A percentile compares a stretch with the other conserved stretches of the same genome.
phyloP scores from a whole-genome alignment of 371 early-diverging fungal genomes.

The Fennellomyces sp. region DNA sequence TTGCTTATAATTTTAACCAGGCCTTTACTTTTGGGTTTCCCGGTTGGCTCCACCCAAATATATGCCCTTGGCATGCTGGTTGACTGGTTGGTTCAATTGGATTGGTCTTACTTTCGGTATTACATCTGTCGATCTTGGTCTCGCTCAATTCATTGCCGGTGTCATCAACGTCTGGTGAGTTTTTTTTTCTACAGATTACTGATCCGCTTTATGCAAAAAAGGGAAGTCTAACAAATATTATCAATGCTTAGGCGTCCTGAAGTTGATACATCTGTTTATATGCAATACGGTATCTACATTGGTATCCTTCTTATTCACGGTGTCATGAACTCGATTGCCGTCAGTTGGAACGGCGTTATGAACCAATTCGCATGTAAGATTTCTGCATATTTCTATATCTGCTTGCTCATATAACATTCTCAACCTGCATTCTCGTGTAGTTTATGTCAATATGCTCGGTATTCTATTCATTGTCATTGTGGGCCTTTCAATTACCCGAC shows the following conservation, averaged over 20 bases:
- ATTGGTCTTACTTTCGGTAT: slow-evolving; percentile 54
- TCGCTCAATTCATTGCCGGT: slow-evolving; percentile 58
- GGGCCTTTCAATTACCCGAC: slow-evolving; percentile 49
- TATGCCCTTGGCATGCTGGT: slow-evolving; percentile 66
- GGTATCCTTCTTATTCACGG: slow-evolving; percentile 51
- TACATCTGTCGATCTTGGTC: slow-evolving; percentile 55
- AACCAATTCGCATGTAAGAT: slow-evolving; percentile 55
- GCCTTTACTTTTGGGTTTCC: slow-evolving; percentile 70
- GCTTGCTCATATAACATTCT: background rate
- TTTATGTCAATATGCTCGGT: slow-evolving; percentile 52
- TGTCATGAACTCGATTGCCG: slow-evolving; percentile 56
- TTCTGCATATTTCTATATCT: background rate
- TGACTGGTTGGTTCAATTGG: slow-evolving; percentile 69
- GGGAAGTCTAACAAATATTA: too few species aligned
- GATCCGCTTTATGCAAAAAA: slow-evolving; percentile 18
- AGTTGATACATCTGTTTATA: slow-evolving; percentile 40
- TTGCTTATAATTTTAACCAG: too few species aligned
- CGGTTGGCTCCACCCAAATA: slow-evolving; percentile 55
- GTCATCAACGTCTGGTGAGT: slow-evolving; percentile 51
- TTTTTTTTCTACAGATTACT: background rate
- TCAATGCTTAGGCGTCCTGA: slow-evolving; percentile 24
- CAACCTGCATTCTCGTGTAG: slow-evolving; percentile 8
- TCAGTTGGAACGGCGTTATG: slow-evolving; percentile 51
- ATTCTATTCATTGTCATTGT: slow-evolving; percentile 55
- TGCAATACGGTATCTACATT: slow-evolving; percentile 54